Evolutionary conservation across 306 rosid species (phyloP).

Genomic region (Trichosanthes truncata): DNA sequence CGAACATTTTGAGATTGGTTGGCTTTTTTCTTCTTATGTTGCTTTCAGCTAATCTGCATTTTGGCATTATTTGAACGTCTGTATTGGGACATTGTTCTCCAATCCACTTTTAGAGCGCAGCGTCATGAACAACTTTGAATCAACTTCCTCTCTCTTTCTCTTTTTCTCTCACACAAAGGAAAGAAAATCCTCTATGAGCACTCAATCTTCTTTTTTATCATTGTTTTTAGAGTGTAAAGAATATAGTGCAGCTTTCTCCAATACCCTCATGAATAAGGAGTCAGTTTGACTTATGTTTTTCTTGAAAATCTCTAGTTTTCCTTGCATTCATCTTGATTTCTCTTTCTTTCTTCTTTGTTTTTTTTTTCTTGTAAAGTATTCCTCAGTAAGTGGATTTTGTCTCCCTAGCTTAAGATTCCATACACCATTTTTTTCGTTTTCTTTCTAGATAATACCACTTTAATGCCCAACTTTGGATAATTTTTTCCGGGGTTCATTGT

Average conservation of each 20-base stretch:
- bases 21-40: background rate
- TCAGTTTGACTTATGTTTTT: background rate
- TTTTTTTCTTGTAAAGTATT: background rate
- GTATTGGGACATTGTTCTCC: background rate
- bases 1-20: background rate
- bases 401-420: background rate
- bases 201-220: background rate
- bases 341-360: background rate
- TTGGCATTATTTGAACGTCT: background rate
- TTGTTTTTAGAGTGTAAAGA: background rate
- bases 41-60: background rate
- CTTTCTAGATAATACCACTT: background rate
- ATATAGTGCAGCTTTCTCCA: background rate
- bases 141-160: constrained; percentile 1
- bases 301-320: background rate
- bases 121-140: background rate
- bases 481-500: background rate
- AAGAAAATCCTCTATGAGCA: background rate
- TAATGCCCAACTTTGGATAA: background rate
- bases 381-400: background rate
- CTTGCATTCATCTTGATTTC: background rate
- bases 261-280: background rate
- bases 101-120: background rate
- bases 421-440: background rate
- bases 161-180: background rate